Evolutionary conservation across 1,284 basidiomycete genomes (phyloP), one percentile per base, ranked within the genome.

Genomic region (Moesziomyces parantarcticus): DNA sequence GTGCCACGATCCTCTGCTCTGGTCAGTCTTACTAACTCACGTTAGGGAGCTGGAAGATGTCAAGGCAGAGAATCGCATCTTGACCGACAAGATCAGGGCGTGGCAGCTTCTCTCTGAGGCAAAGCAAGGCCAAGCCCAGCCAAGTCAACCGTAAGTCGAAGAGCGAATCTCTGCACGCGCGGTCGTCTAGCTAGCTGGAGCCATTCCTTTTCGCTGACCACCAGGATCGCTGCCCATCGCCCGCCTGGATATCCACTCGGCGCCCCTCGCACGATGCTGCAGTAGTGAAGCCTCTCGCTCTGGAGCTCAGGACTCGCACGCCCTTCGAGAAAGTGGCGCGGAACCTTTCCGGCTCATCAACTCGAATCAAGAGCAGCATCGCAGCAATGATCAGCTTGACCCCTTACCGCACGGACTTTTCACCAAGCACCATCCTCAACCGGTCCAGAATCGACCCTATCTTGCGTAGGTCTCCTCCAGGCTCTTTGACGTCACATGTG

Each of bases 21-120:
- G 23, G 4, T 20, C 3, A 51, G 20, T 14, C 25, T 26, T 25
- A 16, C 18, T 11, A 11, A 34, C 34, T 20, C 14, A 2, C 5
- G 9, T 18, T 36, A 71, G 68, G 25, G 68, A 65, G 5, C 25
- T 65, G 3, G 53, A 58, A 39, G 41, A 50, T n/a, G 34, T 36
- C 14, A 47, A 42, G 14, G 29, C 36, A 23, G 58, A 71, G 34
- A 71, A 63, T 18, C 29, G 16, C 14, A 47, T 39, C 18, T 32
- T 70, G 50, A 64, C 44, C 23, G 61, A 47, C 10, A 48, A 58
- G n/a, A 32, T 68, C 32, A 41, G 20, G 20, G 48, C 25, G 3
- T 22, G 61, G 25, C 48, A 60, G 16, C 20, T 11, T 13, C 22
- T 14, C 26, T 21, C 7, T 14, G 36, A n/a, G 26, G 14, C 39